These are phyloP conservation scores for Akanthomyces dipterigenus DNA, from an alignment of 2,329 filamentous ascomycete genomes.

Conservation along the genomic window DNA sequence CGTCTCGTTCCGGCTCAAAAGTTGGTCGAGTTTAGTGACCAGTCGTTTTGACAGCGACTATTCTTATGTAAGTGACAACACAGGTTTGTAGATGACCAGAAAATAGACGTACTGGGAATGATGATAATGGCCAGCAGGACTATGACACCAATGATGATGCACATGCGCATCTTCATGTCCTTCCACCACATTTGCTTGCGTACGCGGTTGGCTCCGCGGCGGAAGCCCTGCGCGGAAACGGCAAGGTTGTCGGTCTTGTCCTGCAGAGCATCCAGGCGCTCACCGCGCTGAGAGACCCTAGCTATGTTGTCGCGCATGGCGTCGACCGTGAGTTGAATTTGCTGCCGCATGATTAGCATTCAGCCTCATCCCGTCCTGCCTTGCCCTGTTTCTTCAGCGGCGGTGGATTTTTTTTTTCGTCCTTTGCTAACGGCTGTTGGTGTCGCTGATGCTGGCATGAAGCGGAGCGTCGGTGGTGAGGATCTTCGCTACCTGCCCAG, in stretches of 20 bases:
- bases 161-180: constrained; percentile 99
- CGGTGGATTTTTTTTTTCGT: not conserved
- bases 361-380: no score
- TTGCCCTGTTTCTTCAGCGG: not conserved
- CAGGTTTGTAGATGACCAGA: not conserved
- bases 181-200: constrained; percentile 99
- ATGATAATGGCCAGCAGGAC: constrained; percentile 91
- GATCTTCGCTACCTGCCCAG: not conserved
- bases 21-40: not conserved
- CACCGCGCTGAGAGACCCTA: constrained; percentile 90
- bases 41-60: constrained; percentile 15
- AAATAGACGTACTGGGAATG: constrained; percentile 49
- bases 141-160: constrained; percentile 84
- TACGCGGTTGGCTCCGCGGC: constrained; percentile 90
- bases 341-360: constrained; percentile 45
- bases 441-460: not conserved
- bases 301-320: constrained; percentile 98
- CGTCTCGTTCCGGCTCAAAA: not conserved
- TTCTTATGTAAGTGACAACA: not conserved
- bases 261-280: constrained; percentile 78
- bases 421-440: not conserved
- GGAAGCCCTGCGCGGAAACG: constrained; percentile 89
- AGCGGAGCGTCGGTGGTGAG: not conserved
- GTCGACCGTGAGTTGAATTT: constrained; percentile 94
- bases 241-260: constrained; percentile 95